Conservation (phyloP, 228 moss, liverwort and hornwort species). For the Sphagnum magellanicum region DNA sequence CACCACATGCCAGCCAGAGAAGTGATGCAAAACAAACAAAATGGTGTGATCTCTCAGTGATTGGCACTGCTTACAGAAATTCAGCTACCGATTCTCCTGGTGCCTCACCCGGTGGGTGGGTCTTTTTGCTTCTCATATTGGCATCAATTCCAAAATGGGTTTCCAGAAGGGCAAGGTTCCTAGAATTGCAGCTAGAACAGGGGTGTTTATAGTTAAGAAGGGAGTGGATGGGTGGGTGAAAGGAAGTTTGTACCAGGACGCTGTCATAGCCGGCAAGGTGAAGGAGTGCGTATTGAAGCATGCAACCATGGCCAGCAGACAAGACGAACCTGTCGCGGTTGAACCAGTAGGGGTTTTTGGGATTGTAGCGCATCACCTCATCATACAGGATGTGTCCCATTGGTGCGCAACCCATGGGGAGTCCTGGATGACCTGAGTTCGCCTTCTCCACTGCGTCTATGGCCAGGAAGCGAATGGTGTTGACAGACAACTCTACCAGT, state of each 20-base stretch:
- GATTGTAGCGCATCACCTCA: constrained; percentile 56
- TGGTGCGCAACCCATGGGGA: constrained; percentile 61
- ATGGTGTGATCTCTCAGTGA: background rate
- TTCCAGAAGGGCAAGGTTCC: too few relatives aligned
- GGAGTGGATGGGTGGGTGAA: too few relatives aligned
- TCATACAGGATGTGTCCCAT: constrained; percentile 61
- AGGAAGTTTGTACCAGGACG: constrained; percentile 17
- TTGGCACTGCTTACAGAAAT: too few relatives aligned
- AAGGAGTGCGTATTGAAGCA: constrained; percentile 61
- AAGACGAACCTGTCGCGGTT: constrained; percentile 58
- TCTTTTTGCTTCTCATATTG: too few relatives aligned
- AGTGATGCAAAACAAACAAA: background rate
- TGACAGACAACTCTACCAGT: constrained; percentile 46
- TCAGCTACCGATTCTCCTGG: too few relatives aligned
- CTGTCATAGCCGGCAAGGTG: constrained; percentile 46
- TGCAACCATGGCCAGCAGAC: constrained; percentile 57
- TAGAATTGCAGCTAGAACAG: too few relatives aligned
- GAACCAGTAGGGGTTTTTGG: constrained; percentile 50
- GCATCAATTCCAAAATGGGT: too few relatives aligned
- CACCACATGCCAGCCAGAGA: background rate
- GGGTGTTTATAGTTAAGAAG: too few relatives aligned
- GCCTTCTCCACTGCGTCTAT: constrained; percentile 64
- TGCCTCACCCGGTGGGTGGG: too few relatives aligned
- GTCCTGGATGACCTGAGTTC: constrained; percentile 57
- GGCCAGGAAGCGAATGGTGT: constrained; percentile 54